A percentile compares a stretch with the other conserved stretches of the same genome.
Conservation (phyloP, 2,329 filamentous ascomycete genomes). For the Venturiaceae sp. region DNA sequence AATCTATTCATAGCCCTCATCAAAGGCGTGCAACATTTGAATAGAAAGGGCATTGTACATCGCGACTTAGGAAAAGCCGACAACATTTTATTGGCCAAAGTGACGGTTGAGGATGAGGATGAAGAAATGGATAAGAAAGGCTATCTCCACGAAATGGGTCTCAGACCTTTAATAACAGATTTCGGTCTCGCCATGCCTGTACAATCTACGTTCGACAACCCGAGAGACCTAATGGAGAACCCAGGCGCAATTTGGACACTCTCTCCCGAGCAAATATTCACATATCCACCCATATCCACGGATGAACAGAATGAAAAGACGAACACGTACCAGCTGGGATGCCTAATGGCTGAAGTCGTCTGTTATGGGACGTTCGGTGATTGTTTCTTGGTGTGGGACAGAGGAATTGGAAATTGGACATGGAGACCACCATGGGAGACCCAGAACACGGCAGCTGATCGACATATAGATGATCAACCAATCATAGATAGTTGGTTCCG, state of each 20-base stretch:
- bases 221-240: not conserved
- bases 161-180: not conserved
- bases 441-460: too few relatives aligned
- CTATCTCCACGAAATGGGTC: not conserved
- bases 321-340: not conserved
- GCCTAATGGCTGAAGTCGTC: not conserved
- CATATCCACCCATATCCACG: not conserved
- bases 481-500: too few relatives aligned
- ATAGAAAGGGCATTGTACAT: not conserved
- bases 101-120: too few relatives aligned
- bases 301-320: not conserved
- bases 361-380: too few relatives aligned
- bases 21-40: not conserved
- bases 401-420: too few relatives aligned
- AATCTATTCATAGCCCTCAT: not conserved
- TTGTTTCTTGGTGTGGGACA: too few relatives aligned
- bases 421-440: too few relatives aligned
- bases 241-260: not conserved
- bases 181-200: not conserved
- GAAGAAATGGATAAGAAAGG: not conserved
- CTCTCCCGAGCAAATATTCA: not conserved
- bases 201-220: not conserved
- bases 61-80: not conserved
- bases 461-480: too few relatives aligned
- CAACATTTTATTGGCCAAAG: not conserved